Base-by-base conservation (phyloP, 1,284 basidiomycete species). In the Lentinula novae-zelandiae region DNA sequence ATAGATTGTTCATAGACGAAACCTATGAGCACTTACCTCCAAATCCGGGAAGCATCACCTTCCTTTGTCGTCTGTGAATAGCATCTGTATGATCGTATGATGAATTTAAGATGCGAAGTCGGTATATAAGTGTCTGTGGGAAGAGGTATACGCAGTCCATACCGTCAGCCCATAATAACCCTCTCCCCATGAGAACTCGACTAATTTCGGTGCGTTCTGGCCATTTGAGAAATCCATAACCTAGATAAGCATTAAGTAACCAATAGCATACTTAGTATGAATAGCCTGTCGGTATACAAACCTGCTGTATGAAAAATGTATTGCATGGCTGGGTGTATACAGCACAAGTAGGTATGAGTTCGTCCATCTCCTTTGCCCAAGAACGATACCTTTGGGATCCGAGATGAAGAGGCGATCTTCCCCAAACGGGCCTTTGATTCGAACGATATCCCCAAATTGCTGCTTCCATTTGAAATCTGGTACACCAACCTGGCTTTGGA, bases 381-480 rank as follows among this genome's bases (percentile, higher is more conserved):
- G 3, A 38, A 38, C 72, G 4, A 5, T 20, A 39, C 33, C 52
- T 33, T 46, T 78, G 3, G 78, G 78, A 58, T 80, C 79, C 13
- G 78, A 76, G 59, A 80, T 72, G 33, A 78, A 60, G 34, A 81
- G 69, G 12, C 78, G 73, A 62, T 79, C 75, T 65, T 78, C 75
- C 6, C 59, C 59, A 51, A 63, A 63, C 4, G 57, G 49, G 3
- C 51, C 51, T 82, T 81, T 81, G 51, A 84, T 67, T 51, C 78
- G 79, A 53, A 79, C 76, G 8, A 84, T 71, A 60, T 79, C 77
- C 1, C 82, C 82, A 62, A 75, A 84, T 56, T 71, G 66, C 31
- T 68, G 69, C 64, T 80, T 78, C 71, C 81, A 83, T 66, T 76
- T 79, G 67, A 83, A 80, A 63, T 85, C 83, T 10, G 76, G 76